Evolutionary conservation across 495 filamentous ascomycete genomes (phyloP).

Genomic region (Penicillium silybi): DNA sequence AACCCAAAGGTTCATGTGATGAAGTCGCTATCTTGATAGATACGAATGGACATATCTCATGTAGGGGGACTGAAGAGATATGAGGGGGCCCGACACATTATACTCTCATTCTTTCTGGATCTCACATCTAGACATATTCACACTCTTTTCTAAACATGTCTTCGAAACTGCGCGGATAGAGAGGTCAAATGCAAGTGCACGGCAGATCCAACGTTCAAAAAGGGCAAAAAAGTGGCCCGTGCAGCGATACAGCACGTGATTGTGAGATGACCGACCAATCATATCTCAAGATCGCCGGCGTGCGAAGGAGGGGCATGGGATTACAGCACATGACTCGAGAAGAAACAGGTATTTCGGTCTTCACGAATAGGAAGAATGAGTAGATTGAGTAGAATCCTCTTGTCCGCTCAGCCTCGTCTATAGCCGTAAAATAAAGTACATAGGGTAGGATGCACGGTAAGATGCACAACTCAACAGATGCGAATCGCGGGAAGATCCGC

Average conservation of each 20-base stretch:
- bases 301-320: conserved; percentile 40
- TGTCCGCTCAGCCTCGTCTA: not conserved
- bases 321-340: conserved; percentile 37
- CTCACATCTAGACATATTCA: too few relatives aligned
- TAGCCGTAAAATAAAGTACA: not conserved
- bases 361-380: not conserved
- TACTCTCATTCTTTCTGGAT: too few relatives aligned
- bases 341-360: not conserved
- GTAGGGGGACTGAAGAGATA: too few relatives aligned
- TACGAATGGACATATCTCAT: not conserved
- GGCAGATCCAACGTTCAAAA: not conserved
- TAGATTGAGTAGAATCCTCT: not conserved
- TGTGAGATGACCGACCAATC: conserved; percentile 26
- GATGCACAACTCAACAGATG: not conserved
- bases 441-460: not conserved
- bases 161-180: too few relatives aligned
- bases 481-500: not conserved
- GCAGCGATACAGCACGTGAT: conserved; percentile 15
- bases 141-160: too few relatives aligned
- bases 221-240: conserved; percentile 12
- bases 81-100: too few relatives aligned
- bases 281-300: conserved; percentile 7
- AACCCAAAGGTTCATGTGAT: conserved; percentile 4
- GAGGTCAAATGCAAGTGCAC: not conserved
- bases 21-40: not conserved